Evolutionary conservation across 768 basidiomycete genomes (phyloP).

Genomic region (Dentipellis fragilis): DNA sequence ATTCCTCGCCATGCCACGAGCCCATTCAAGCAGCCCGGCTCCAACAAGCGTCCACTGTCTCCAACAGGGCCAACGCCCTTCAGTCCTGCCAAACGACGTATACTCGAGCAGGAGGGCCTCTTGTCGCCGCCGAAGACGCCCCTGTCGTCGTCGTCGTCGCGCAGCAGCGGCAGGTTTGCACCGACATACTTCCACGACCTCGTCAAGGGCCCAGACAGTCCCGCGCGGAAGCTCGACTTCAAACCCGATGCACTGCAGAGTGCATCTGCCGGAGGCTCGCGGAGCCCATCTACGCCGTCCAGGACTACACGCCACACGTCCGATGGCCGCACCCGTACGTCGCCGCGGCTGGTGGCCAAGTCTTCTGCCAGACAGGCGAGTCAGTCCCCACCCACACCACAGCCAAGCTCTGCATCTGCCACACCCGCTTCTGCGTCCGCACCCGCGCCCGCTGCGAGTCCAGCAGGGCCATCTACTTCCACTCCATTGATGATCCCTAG

Average conservation of each 20-base stretch:
- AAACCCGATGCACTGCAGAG: not conserved
- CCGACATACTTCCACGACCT: constrained; percentile 1
- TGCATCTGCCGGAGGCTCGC: not conserved
- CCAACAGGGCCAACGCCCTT: constrained; percentile 8
- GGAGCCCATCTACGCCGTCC: not conserved
- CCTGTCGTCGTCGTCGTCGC: constrained; percentile 1
- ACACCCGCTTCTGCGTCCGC: not conserved
- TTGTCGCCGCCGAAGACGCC: constrained; percentile 5
- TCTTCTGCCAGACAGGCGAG: not conserved
- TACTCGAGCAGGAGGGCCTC: constrained; percentile 13
- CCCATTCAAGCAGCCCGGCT: not conserved
- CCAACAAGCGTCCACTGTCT: constrained; percentile 12
- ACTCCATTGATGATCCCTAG: constrained; percentile 5
- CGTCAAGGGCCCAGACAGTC: not conserved
- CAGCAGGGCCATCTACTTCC: not conserved
- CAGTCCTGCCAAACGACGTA: constrained; percentile 14
- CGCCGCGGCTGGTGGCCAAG: constrained; percentile 7
- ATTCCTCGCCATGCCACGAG: not conserved
- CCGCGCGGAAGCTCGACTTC: constrained; percentile 1
- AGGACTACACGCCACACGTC: not conserved
- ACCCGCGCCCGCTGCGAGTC: not conserved
- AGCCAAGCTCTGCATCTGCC: not conserved
- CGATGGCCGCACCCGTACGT: constrained; percentile 5
- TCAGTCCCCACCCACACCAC: not conserved
- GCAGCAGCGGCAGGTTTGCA: not conserved